These are phyloP conservation scores for Populus hybrid DNA, from an alignment of 441 rosid species.

Conservation along the genomic window DNA sequence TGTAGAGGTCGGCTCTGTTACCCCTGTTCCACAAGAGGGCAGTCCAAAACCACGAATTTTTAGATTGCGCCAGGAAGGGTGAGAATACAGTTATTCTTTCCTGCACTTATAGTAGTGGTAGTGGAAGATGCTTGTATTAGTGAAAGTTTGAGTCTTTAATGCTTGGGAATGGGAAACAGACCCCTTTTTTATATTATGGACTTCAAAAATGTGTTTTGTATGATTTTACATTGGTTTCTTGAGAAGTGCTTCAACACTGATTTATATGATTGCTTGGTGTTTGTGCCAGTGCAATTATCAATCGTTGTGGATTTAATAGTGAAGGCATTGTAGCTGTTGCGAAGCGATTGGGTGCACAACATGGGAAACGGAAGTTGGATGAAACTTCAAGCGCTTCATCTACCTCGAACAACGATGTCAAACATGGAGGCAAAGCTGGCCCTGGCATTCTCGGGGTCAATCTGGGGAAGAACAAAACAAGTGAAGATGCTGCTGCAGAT, in stretches of 20 bases:
- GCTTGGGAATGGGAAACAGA: not conserved
- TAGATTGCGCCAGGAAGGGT: slow-evolving; percentile 81
- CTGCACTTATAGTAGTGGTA: not conserved
- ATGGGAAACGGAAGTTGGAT: slow-evolving; percentile 88
- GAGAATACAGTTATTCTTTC: slow-evolving; percentile 24
- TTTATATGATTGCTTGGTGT: slow-evolving; percentile 6
- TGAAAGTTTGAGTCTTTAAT: not conserved
- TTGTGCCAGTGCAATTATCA: slow-evolving; percentile 78
- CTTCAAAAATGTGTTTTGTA: not conserved
- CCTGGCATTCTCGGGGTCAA: slow-evolving; percentile 98
- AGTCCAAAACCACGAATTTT: slow-evolving; percentile 95
- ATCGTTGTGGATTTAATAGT: slow-evolving; percentile 93
- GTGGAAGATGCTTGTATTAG: slow-evolving; percentile 1
- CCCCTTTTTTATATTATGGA: not conserved
- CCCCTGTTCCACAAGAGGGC: slow-evolving; percentile 97
- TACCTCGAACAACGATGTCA: slow-evolving; percentile 46
- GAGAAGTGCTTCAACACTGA: slow-evolving; percentile 3
- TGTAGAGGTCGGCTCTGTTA: slow-evolving; percentile 97
- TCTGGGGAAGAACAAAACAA: slow-evolving; percentile 95
- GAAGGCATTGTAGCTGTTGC: slow-evolving; percentile 97
- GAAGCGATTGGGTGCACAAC: slow-evolving; percentile 93
- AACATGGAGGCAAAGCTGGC: slow-evolving; percentile 96
- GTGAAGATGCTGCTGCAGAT: slow-evolving; percentile 92
- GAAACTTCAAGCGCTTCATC: slow-evolving; percentile 75
- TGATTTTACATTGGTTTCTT: not conserved